phyloP scores from a whole-genome alignment of 345 rosid species.

The Aquilaria malaccensis region DNA sequence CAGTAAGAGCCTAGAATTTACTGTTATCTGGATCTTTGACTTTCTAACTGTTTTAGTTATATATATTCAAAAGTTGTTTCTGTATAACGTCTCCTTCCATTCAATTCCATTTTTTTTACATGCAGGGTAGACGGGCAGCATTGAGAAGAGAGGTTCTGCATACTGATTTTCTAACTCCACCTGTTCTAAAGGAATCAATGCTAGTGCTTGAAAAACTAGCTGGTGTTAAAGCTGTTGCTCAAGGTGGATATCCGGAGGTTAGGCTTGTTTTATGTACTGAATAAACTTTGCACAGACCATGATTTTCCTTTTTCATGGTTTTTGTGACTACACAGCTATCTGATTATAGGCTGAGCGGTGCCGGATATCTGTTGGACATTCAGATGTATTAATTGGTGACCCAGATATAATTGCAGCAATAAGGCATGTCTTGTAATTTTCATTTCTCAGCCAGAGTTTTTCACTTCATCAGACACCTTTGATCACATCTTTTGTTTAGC shows the following conservation, averaged over 20 bases:
- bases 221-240: constrained; percentile 58
- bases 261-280: not conserved
- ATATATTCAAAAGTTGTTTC: not conserved
- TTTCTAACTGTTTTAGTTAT: not conserved
- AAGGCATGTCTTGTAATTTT: constrained; percentile 33
- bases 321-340: too few species aligned
- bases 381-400: constrained; percentile 49
- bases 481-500: constrained; percentile 2
- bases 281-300: constrained; percentile 2
- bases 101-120: not conserved
- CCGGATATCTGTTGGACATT: constrained; percentile 77
- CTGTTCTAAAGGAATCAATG: constrained; percentile 61
- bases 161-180: constrained; percentile 87
- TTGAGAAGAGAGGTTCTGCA: constrained; percentile 62
- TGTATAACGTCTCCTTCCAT: not conserved
- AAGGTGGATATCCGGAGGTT: constrained; percentile 95
- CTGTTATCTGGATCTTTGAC: not conserved
- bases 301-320: constrained; percentile 9
- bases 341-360: constrained; percentile 76
- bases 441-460: not conserved
- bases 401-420: constrained; percentile 71
- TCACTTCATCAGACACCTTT: constrained; percentile 2
- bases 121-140: constrained; percentile 66
- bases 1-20: not conserved
- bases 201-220: constrained; percentile 49